phyloP scores from a whole-genome alignment of 768 basidiomycete genomes.

The Hericium coralloides region DNA sequence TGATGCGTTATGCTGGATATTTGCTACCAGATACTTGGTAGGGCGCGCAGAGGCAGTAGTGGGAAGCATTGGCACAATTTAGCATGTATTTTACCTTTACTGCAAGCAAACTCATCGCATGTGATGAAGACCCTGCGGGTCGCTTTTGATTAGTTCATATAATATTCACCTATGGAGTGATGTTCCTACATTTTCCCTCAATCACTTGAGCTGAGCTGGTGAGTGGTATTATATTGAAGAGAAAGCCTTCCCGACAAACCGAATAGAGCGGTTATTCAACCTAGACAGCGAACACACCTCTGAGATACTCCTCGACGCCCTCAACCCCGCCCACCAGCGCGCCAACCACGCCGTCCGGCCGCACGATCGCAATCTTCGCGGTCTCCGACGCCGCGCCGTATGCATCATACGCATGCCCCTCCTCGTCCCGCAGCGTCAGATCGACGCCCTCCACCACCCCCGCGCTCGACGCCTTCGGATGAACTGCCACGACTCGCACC shows the following conservation, averaged over 20 bases:
- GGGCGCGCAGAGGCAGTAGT: too few relatives aligned
- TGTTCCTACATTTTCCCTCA: too few relatives aligned
- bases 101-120: too few relatives aligned
- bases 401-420: constrained; percentile 5
- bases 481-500: not conserved
- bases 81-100: too few relatives aligned
- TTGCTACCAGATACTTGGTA: too few relatives aligned
- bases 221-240: too few relatives aligned
- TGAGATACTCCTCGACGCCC: constrained; percentile 2
- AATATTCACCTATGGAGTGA: too few relatives aligned
- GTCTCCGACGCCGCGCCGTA: not conserved
- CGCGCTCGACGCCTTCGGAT: not conserved
- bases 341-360: constrained; percentile 8
- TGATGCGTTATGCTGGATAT: too few relatives aligned
- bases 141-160: too few relatives aligned
- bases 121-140: too few relatives aligned
- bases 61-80: too few relatives aligned
- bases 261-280: not conserved
- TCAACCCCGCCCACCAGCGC: not conserved
- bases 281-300: not conserved
- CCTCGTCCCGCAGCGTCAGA: not conserved
- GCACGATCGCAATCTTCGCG: not conserved
- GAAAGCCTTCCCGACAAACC: not conserved
- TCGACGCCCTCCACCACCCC: not conserved
- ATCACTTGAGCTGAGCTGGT: too few relatives aligned